These are phyloP conservation scores for Candida buenavistaensis DNA, from an alignment of 1,139 yeast genomes.

Conservation along the genomic window DNA sequence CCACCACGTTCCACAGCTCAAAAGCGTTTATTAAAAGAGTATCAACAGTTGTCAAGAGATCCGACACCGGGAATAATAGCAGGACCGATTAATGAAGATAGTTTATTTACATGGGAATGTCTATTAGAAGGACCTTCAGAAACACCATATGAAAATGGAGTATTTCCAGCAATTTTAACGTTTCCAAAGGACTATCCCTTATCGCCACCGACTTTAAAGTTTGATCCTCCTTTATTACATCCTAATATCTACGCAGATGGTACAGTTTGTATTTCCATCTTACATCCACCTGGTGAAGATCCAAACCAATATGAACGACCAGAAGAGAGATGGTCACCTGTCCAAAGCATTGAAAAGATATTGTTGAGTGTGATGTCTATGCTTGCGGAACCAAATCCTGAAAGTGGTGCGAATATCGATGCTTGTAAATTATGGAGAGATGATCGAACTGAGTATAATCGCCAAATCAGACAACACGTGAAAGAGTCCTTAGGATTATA, in stretches of 20 bases:
- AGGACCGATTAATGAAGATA: slow-evolving; percentile 81
- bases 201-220: slow-evolving; percentile 83
- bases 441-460: slow-evolving; percentile 64
- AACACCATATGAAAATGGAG: slow-evolving; percentile 91
- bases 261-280: slow-evolving; percentile 89
- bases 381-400: slow-evolving; percentile 96
- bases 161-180: slow-evolving; percentile 78
- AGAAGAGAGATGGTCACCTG: slow-evolving; percentile 97
- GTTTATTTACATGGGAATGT: slow-evolving; percentile 89
- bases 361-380: slow-evolving; percentile 88
- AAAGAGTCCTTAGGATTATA: slow-evolving; percentile 64
- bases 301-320: slow-evolving; percentile 95
- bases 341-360: slow-evolving; percentile 94
- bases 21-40: slow-evolving; percentile 81
- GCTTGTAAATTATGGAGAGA: slow-evolving; percentile 97
- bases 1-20: slow-evolving; percentile 72
- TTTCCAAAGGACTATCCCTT: slow-evolving; percentile 92
- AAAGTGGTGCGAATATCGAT: slow-evolving; percentile 95
- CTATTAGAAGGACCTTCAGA: slow-evolving; percentile 90
- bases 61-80: slow-evolving; percentile 97
- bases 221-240: slow-evolving; percentile 83
- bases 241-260: slow-evolving; percentile 95
- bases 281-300: slow-evolving; percentile 96
- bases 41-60: slow-evolving; percentile 79
- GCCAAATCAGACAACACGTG: slow-evolving; percentile 65